Evolutionary conservation across 345 rosid species (phyloP), one percentile per base, ranked within the genome.

Genomic region (Lenwebbia sp.): DNA sequence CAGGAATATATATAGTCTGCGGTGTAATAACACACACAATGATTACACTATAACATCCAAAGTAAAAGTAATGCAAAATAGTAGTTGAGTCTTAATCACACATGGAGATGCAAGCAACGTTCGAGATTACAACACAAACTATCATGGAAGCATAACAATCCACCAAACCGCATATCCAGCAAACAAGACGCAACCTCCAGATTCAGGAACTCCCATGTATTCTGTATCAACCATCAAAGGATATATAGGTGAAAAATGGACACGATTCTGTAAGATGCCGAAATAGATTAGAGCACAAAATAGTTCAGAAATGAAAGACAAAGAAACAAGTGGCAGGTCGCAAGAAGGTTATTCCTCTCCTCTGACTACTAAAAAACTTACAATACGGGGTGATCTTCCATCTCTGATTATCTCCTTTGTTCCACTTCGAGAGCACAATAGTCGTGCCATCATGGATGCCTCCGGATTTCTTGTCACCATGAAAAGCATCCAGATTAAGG

Each of bases 371-470:
- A 82, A 49, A 26, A 82, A 82, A 85, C 87, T 85, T 85, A 85
- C 87, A 85, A 11, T 21, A 83, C 1, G 84, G 84, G 62, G 62
- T 54, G 84, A 83, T 93, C 94, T 91, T 97, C 99, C 99, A 97
- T 17, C 75, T 92, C 92, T 97, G 98, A 91, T 95, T 96, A 21
- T 94, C 96, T 81, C 99, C 99, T 82, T 93, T 90, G 90, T 92
- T 92, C 98, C 99, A 96, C 81, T 92, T 82, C 96, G 96, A 94
- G 70, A 97, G 96, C 83, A 93, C 96, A 26, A 96, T 89, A 28
- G 84, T 86, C 19, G 96, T 94, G 58, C 98, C 99, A 87, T 95
- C 93, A 86, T 85, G 94, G 56, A 97, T 91, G 10, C 96, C 99
- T 23, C 98, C 98, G 13, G 96, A 92, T 51, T 91, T 87, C 88